A percentile compares a stretch with the other conserved stretches of the same genome.
These are phyloP conservation scores for Hypoxylon sp. DNA, from an alignment of 2,329 filamentous ascomycete genomes.

Conservation along the genomic window DNA sequence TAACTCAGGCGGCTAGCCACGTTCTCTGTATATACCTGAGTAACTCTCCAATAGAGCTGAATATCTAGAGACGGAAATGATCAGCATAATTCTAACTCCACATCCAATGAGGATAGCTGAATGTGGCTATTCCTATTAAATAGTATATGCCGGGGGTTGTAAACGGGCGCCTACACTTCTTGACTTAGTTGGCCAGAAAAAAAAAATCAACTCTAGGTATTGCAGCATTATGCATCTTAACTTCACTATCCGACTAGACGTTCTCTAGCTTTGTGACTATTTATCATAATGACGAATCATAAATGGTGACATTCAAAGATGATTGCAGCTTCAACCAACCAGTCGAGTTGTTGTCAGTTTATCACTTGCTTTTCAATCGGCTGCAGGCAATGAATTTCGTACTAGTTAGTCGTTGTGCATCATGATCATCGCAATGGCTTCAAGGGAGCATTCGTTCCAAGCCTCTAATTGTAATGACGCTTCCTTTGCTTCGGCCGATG, in stretches of 20 bases:
- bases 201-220: constrained; percentile 1
- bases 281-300: background rate
- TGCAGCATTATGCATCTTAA: constrained; percentile 13
- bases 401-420: constrained; percentile 18
- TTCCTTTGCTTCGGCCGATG: constrained; percentile 12
- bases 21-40: constrained; percentile 3
- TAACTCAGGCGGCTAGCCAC: constrained; percentile 16
- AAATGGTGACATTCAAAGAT: background rate
- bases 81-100: constrained; percentile 9
- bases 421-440: constrained; percentile 8
- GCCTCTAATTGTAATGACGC: background rate
- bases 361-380: constrained; percentile 22
- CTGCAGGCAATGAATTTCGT: constrained; percentile 4
- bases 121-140: constrained; percentile 1
- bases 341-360: background rate
- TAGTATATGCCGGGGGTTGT: background rate
- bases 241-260: background rate
- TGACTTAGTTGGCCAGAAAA: background rate
- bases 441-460: constrained; percentile 9
- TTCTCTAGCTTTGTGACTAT: constrained; percentile 11
- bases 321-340: constrained; percentile 16
- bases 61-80: constrained; percentile 25
- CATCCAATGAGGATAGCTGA: constrained; percentile 8
- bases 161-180: background rate
- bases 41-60: constrained; percentile 31